Evolutionary conservation across 1,284 basidiomycete genomes (phyloP), one percentile per base, ranked within the genome.

Genomic region (Porodaedalea pini): DNA sequence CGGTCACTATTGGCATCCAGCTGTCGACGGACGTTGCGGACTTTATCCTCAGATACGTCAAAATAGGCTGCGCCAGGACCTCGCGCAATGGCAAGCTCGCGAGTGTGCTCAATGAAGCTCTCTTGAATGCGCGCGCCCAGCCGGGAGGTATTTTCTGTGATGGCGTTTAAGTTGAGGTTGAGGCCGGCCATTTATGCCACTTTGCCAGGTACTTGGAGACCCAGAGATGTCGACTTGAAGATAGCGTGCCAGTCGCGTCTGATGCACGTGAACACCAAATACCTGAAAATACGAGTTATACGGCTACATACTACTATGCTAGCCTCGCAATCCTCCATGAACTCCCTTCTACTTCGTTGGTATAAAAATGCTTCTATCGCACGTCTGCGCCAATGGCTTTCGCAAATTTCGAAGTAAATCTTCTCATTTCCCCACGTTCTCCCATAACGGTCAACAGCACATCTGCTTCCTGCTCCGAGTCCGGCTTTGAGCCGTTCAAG

Each of bases 381-480:
- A 59, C 25, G 27, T 55, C 53, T 13, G 74, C 79, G 10, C 73
- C 77, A 32, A 93, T 66, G 21, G 63, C 71, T 58, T 71, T 75
- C 54, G 85, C 80, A 25, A 96, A 78, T 66, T 71, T 79, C 58
- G 72, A 72, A 41, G 84, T 78, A 39, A 81, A 75, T 61, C 80
- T 72, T 64, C 74, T 80, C 49, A 93, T 83, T 69, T 93, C 90
- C 13, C 91, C 91, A 36, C 86, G 76, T 68, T 91, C 88, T 13
- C 93, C 93, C 93, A 96, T 96, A 31, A 89, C 79, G 4, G 91
- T 95, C 67, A 94, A 65, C 51, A 78, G 77, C 32, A 92, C 66
- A 25, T 69, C 64, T 56, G 75, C 63, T 61, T 69, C 62, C 66
- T 66, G 60, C 27, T 69, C 69, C 17, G 68, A 63, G 40, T 70